Evolutionary conservation across 208 protist species (phyloP), one percentile per base, ranked within the genome.

Genomic region (Leishmania turanica): DNA sequence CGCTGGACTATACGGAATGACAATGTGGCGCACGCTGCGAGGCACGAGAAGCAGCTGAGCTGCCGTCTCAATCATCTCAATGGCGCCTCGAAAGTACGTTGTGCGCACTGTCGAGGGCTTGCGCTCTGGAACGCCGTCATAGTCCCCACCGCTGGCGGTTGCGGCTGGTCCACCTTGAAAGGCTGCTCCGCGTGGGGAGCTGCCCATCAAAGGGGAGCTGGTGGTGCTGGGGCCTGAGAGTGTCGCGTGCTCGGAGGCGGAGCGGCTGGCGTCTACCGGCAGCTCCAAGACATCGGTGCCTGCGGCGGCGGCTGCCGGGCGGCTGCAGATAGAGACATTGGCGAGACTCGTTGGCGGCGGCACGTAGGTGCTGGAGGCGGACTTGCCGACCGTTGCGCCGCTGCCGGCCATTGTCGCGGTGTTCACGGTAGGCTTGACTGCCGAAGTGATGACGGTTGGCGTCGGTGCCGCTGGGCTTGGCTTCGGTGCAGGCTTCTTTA

Each of bases 1-100:
- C 6, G 92, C 93, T 6, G 95, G 95, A 51, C 84, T 90, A 82
- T 93, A 94, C 24, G 88, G 91, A 40, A 97, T 87, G 13, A 75
- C 78, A 49, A 81, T 86, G 72, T 79, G 86, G 40, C 80, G 81
- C 68, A 85, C 82, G 65, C 79, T 76, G 60, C 78, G 75, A 62
- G 86, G 77, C 64, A 89, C 81, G n/a, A 90, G 73, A 24, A 96
- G 80, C 49, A 96, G 54, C 78, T 91, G 90, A 53, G 84, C 80
- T 49, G 89, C 78, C 76, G 84, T 90, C 84, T 97, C 92, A 77
- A 96, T 96, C 34, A 88, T 92, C 73, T 96, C 89, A 40, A 97
- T 80, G 9, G 95, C 91, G 34, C 80, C 69, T 31, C 76, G 86
- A 87, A 86, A 93, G 84, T 88, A 92, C 31, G 88, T 62, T 31